Percentiles rank a stretch among this genome's conserved stretches.
phyloP scores from a whole-genome alignment of 2,329 filamentous ascomycete genomes.

The Trichoderma hamatum region DNA sequence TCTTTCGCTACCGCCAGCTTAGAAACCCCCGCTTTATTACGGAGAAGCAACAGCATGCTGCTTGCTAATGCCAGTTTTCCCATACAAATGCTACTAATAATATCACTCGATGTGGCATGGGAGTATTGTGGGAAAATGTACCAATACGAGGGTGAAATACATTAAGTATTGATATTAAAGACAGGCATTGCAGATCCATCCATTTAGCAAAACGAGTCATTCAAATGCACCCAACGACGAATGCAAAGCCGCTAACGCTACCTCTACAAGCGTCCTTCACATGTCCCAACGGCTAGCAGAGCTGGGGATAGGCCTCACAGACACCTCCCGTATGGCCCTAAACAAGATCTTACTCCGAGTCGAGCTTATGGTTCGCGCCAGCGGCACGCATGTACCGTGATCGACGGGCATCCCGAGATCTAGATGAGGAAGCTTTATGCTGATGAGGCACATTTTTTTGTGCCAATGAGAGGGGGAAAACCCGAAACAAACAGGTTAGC shows the following conservation, averaged over 20 bases:
- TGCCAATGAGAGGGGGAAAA: slow-evolving; percentile 2
- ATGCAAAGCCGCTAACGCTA: background rate
- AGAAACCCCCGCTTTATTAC: slow-evolving; percentile 16
- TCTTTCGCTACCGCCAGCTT: slow-evolving; percentile 15
- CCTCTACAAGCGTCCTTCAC: background rate
- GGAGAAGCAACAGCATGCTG: background rate
- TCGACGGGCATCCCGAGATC: slow-evolving; percentile 23
- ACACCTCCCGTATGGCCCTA: background rate
- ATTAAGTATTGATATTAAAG: background rate
- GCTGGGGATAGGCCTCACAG: slow-evolving; percentile 11
- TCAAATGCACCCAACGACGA: background rate
- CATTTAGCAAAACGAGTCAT: background rate
- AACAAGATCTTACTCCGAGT: background rate
- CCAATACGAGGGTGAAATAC: background rate
- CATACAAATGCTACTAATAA: background rate
- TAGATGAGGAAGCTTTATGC: slow-evolving; percentile 14
- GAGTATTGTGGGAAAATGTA: background rate
- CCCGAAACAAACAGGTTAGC: background rate
- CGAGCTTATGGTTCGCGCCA: slow-evolving; percentile 4
- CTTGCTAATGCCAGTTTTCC: background rate
- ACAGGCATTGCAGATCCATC: background rate
- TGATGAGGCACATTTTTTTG: background rate
- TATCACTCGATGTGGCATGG: background rate
- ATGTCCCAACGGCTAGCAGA: background rate
- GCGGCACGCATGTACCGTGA: slow-evolving; percentile 8